phyloP scores from a whole-genome alignment of 2,329 filamentous ascomycete species.

The Botrytis sinoallii region DNA sequence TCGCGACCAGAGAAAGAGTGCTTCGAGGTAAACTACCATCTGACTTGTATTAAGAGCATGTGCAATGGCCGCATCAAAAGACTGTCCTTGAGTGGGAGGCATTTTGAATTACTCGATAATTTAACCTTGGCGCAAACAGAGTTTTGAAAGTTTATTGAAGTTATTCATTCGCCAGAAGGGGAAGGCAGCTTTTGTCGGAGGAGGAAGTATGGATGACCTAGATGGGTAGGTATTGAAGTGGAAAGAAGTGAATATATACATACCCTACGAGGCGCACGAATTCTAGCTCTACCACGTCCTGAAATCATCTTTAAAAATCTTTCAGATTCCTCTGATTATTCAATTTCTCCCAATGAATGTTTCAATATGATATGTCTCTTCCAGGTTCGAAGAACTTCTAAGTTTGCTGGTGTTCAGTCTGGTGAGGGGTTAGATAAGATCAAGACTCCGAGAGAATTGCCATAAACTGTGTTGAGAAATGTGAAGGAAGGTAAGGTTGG shows the following conservation, averaged over 20 bases:
- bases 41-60: constrained; percentile 3
- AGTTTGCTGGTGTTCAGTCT: not conserved
- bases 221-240: constrained; percentile 2
- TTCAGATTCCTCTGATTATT: not conserved
- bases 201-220: not conserved
- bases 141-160: not conserved
- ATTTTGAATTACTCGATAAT: not conserved
- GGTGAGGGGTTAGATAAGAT: constrained; percentile 16
- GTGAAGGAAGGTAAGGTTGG: not conserved
- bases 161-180: not conserved
- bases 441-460: constrained; percentile 9
- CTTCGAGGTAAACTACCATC: constrained; percentile 1
- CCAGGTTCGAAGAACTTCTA: not conserved
- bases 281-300: constrained; percentile 55
- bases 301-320: constrained; percentile 45
- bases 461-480: not conserved
- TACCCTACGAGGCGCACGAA: constrained; percentile 66
- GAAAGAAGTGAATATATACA: constrained; percentile 37
- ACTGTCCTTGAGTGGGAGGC: not conserved
- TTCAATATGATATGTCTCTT: not conserved
- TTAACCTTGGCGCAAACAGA: not conserved
- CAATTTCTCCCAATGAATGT: not conserved
- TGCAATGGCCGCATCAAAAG: constrained; percentile 1
- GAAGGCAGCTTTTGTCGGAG: not conserved
- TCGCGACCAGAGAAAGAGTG: not conserved